phyloP scores from a whole-genome alignment of 2,329 filamentous ascomycete genomes.

The Cladosporium sp. region DNA sequence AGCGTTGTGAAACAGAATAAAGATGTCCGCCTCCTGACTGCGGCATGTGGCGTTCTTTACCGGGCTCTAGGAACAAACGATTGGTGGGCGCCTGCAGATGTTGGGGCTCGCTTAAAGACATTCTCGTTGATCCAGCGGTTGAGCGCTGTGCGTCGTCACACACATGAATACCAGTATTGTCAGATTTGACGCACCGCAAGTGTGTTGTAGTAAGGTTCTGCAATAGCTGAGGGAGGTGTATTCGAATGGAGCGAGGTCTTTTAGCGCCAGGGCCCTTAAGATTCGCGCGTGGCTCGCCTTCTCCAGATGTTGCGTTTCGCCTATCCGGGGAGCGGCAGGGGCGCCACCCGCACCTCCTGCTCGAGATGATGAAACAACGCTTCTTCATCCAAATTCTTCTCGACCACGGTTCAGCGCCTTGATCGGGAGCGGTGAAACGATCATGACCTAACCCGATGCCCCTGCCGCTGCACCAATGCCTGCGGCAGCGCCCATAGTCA shows the following conservation, averaged over 20 bases:
- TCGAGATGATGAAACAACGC: neutral
- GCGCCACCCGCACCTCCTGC: neutral
- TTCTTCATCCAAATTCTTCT: neutral
- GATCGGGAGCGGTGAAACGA: neutral
- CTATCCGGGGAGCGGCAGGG: neutral
- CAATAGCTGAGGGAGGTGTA: neutral
- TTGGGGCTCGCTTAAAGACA: neutral
- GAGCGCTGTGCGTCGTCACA: neutral
- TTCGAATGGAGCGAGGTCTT: neutral
- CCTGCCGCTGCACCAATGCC: neutral
- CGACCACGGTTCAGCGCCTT: neutral
- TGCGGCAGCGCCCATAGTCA: neutral
- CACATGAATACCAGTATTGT: neutral
- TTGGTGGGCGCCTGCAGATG: conserved; percentile 2
- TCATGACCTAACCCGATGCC: neutral
- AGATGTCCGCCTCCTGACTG: neutral
- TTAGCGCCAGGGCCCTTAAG: neutral
- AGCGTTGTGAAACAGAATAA: neutral
- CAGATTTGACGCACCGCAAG: neutral
- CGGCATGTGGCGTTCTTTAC: conserved; percentile 8
- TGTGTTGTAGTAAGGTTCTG: neutral
- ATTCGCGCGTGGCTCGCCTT: neutral
- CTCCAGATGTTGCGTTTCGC: neutral
- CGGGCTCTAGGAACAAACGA: neutral
- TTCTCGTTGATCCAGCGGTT: neutral